Percentiles rank a stretch among this genome's conserved stretches.
Conservation (phyloP, 2,329 filamentous ascomycete species). For the Xylariaceae sp. region DNA sequence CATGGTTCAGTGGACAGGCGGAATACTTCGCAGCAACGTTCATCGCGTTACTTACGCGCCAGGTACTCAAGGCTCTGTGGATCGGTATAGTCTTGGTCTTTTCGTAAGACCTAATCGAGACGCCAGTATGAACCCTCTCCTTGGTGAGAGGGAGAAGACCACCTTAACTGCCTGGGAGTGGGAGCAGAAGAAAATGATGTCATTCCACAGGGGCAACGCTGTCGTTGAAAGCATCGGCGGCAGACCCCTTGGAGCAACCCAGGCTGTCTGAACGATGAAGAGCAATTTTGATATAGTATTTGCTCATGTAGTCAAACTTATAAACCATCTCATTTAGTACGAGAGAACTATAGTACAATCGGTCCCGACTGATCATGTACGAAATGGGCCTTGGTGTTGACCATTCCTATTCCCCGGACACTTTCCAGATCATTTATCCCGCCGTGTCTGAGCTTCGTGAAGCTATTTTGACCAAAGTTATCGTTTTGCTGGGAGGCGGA, state of each 20-base stretch:
- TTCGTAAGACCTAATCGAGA: conserved; percentile 14
- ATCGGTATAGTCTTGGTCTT: conserved; percentile 17
- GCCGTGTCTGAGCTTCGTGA: not conserved
- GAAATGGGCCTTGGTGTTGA: not conserved
- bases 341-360: too few species aligned
- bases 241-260: too few species aligned
- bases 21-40: conserved; percentile 24
- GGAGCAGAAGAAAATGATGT: conserved; percentile 7
- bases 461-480: not conserved
- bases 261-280: too few species aligned
- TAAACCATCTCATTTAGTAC: too few species aligned
- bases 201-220: conserved; percentile 4
- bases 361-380: too few species aligned
- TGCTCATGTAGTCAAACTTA: too few species aligned
- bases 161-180: conserved; percentile 11
- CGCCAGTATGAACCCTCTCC: conserved; percentile 12
- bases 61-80: conserved; percentile 21
- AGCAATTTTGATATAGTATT: too few species aligned
- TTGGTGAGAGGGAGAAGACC: not conserved
- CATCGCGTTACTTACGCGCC: conserved; percentile 21
- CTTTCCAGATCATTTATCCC: not conserved
- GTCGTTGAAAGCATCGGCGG: too few species aligned
- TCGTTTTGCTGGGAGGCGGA: not conserved
- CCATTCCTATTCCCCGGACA: not conserved
- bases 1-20: conserved; percentile 24